A percentile compares a stretch with the other conserved stretches of the same genome.
phyloP scores from a whole-genome alignment of 495 filamentous ascomycete genomes.

The Bathelium albidoporum region DNA sequence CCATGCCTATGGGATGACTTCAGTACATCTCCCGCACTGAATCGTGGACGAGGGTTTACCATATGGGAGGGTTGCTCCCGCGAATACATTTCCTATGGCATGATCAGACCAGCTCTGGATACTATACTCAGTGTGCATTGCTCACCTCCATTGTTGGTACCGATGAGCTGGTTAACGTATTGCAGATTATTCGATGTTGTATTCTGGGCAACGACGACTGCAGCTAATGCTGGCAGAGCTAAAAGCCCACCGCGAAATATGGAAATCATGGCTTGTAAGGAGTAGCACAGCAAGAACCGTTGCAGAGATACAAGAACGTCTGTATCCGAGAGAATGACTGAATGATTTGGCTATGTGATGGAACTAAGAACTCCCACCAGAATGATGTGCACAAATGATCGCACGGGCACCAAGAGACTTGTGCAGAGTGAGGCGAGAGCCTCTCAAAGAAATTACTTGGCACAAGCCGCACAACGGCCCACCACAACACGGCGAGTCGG shows the following conservation, averaged over 20 bases:
- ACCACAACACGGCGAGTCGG: neutral
- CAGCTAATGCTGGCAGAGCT: neutral
- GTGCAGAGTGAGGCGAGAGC: neutral
- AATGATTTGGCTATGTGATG: neutral
- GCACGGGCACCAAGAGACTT: neutral
- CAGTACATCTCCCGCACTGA: neutral
- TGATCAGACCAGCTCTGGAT: slow-evolving; percentile 12
- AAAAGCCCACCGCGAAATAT: neutral
- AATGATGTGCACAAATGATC: neutral
- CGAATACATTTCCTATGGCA: slow-evolving; percentile 54
- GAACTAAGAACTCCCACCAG: neutral
- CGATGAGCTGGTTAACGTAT: slow-evolving; percentile 32
- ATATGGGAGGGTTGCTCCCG: slow-evolving; percentile 64
- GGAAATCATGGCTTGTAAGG: neutral
- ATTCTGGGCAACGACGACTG: slow-evolving; percentile 16
- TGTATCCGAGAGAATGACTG: neutral
- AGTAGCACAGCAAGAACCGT: neutral
- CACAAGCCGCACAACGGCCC: neutral
- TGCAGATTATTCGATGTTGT: slow-evolving; percentile 13
- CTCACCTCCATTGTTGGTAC: slow-evolving; percentile 27
- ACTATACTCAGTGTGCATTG: slow-evolving; percentile 23
- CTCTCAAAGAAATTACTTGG: neutral
- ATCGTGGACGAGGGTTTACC: slow-evolving; percentile 26
- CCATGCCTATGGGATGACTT: slow-evolving; percentile 36
- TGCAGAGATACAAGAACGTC: neutral